Percentiles rank a stretch among this genome's conserved stretches.
These are phyloP conservation scores for Aspergillus brasiliensis DNA, from an alignment of 2,329 filamentous ascomycete species.

Conservation along the genomic window DNA sequence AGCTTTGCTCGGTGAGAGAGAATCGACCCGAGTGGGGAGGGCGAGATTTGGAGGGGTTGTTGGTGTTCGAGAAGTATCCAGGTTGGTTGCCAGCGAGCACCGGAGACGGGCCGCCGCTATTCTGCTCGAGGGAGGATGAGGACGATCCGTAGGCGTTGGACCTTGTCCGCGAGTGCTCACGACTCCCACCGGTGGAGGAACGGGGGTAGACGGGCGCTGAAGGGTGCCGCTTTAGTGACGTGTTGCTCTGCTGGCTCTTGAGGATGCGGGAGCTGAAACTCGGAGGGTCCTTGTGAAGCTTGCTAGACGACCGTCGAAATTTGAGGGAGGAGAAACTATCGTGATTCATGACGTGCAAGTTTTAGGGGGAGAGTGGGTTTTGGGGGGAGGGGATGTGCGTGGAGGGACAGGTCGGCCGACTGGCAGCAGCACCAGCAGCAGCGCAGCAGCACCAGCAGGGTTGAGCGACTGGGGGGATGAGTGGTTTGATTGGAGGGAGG, in stretches of 20 bases:
- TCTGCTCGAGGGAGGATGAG: slow-evolving; percentile 50
- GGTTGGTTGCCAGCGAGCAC: slow-evolving; percentile 37
- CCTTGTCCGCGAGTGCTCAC: slow-evolving; percentile 48
- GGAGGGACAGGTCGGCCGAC: slow-evolving; percentile 24
- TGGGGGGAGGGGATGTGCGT: slow-evolving; percentile 26
- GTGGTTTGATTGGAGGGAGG: slow-evolving; percentile 27
- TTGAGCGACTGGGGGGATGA: slow-evolving; percentile 14
- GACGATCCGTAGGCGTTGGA: slow-evolving; percentile 52
- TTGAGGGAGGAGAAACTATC: slow-evolving; percentile 41
- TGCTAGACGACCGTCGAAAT: slow-evolving; percentile 45
- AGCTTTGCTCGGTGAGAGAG: slow-evolving; percentile 41
- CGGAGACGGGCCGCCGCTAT: slow-evolving; percentile 45
- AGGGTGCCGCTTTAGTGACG: slow-evolving; percentile 49
- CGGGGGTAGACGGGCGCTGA: slow-evolving; percentile 50
- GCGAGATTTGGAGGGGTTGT: slow-evolving; percentile 33
- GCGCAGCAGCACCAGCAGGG: slow-evolving; percentile 2
- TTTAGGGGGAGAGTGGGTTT: slow-evolving; percentile 32
- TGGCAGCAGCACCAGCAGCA: slow-evolving; percentile 12
- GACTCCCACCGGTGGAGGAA: slow-evolving; percentile 41
- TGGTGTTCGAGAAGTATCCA: slow-evolving; percentile 27
- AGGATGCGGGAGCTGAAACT: slow-evolving; percentile 44
- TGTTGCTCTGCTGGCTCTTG: slow-evolving; percentile 46
- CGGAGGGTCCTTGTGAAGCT: slow-evolving; percentile 49
- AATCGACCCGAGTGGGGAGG: slow-evolving; percentile 38
- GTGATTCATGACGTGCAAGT: slow-evolving; percentile 38